Evolutionary conservation across 1,139 yeast species (phyloP).

Genomic region (Cylindricascospora bacillispora): DNA sequence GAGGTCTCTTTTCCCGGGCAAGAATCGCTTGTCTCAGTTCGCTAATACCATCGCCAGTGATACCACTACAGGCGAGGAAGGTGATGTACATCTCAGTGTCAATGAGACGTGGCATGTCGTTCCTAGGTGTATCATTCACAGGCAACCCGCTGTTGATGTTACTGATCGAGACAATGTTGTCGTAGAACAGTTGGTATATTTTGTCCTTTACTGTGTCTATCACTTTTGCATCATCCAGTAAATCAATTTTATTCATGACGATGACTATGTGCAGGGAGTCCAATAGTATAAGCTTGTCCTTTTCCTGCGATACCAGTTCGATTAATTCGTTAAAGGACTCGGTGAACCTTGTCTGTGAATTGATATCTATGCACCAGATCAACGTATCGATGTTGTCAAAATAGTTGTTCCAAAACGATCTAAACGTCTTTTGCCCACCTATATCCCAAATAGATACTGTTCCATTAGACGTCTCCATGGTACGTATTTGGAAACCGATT

Average conservation of each 20-base stretch:
- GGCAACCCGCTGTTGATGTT: background rate
- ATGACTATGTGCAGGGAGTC: constrained; percentile 42
- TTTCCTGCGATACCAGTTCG: constrained; percentile 46
- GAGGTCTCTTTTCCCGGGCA: background rate
- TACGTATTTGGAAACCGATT: constrained; percentile 49
- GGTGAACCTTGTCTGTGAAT: constrained; percentile 44
- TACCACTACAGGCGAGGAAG: constrained; percentile 9
- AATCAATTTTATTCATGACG: constrained; percentile 46
- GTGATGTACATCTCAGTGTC: too few species aligned
- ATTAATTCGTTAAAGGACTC: constrained; percentile 58
- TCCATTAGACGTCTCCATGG: constrained; percentile 24
- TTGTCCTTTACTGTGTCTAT: background rate
- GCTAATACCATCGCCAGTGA: constrained; percentile 10
- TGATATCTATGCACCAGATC: constrained; percentile 85
- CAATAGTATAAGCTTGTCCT: constrained; percentile 53
- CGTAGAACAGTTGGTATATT: constrained; percentile 1
- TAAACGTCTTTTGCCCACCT: constrained; percentile 70
- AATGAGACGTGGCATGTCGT: too few species aligned
- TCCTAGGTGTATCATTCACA: too few species aligned
- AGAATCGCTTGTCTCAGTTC: constrained; percentile 2
- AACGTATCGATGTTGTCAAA: constrained; percentile 75
- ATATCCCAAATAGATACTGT: constrained; percentile 59
- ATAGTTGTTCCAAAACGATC: constrained; percentile 86
- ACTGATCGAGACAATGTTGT: background rate
- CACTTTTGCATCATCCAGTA: constrained; percentile 18